Evolutionary conservation across 192 early-diverging fungal species (phyloP).

Genomic region (Backusella australiensis): DNA sequence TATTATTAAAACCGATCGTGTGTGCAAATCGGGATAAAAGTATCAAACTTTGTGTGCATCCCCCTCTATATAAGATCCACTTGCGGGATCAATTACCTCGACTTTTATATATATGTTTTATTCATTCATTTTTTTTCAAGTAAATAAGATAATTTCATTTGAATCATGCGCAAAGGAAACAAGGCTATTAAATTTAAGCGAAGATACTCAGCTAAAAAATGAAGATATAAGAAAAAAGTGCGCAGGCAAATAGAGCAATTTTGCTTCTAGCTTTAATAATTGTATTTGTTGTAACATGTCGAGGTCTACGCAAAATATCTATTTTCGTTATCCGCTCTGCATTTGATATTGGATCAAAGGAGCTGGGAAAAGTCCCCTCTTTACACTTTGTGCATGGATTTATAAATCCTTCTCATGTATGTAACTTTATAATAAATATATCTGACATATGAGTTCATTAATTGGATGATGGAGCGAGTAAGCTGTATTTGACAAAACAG

Average conservation of each 20-base stretch:
- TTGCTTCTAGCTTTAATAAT: background rate
- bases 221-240: background rate
- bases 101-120: too few relatives aligned
- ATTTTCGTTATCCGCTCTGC: background rate
- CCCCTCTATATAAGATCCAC: too few relatives aligned
- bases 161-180: background rate
- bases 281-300: background rate
- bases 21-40: too few relatives aligned
- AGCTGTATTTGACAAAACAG: too few relatives aligned
- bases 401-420: background rate
- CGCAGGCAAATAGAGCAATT: background rate
- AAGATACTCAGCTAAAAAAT: background rate
- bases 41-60: too few relatives aligned
- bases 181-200: background rate
- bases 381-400: background rate
- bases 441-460: too few relatives aligned
- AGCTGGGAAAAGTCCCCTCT: background rate
- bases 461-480: too few relatives aligned
- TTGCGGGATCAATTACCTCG: too few relatives aligned
- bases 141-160: background rate
- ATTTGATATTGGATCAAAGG: background rate
- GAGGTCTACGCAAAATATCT: background rate
- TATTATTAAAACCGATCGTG: too few relatives aligned
- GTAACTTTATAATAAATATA: too few relatives aligned
- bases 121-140: too few relatives aligned